Conservation (phyloP, 371 early-diverging fungal genomes). For the Mucor circinelloides region DNA sequence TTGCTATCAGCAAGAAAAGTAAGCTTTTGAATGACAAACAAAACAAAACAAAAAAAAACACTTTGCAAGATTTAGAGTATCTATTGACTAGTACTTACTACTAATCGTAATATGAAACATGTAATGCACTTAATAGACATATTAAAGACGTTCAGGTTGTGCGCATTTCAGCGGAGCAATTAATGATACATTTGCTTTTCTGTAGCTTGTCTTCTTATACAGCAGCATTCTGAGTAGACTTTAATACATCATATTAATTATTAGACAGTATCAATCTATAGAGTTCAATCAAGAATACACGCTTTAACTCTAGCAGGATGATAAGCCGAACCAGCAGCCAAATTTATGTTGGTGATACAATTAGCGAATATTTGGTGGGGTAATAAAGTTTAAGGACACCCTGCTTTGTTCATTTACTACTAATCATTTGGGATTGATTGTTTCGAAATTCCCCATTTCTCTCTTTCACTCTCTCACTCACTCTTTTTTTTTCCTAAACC, state of each 20-base stretch:
- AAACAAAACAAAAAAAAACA: background rate
- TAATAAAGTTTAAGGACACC: background rate
- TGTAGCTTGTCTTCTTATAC: background rate
- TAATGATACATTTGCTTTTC: background rate
- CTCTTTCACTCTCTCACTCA: too few relatives aligned
- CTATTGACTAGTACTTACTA: too few relatives aligned
- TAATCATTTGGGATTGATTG: background rate
- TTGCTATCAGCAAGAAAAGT: background rate
- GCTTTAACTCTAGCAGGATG: too few relatives aligned
- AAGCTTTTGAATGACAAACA: background rate
- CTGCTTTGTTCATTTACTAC: background rate
- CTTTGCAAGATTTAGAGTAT: too few relatives aligned
- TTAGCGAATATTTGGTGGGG: background rate
- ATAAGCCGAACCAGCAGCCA: too few relatives aligned
- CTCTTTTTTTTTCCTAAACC: background rate
- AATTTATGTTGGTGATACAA: too few relatives aligned
- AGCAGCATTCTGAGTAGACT: background rate
- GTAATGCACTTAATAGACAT: too few relatives aligned
- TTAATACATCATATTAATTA: background rate
- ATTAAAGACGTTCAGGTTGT: too few relatives aligned
- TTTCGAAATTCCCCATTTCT: background rate
- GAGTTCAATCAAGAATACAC: background rate
- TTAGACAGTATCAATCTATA: background rate
- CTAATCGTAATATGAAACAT: too few relatives aligned
- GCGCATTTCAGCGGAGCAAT: background rate